These are phyloP conservation scores for Scutellaria minor DNA, from an alignment of 257 asterid genomes.

Conservation along the genomic window DNA sequence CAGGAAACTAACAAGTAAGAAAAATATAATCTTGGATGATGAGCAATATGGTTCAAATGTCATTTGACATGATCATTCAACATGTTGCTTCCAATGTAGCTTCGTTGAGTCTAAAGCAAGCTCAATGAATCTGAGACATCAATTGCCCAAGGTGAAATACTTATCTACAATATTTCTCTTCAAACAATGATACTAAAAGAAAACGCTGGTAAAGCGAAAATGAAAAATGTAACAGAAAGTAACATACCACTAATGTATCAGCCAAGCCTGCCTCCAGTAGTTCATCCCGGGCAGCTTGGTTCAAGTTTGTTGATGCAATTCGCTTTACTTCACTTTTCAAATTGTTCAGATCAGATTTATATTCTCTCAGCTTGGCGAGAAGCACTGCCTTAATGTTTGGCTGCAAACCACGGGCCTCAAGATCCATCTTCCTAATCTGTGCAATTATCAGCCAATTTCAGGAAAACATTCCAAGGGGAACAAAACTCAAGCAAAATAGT, in stretches of 20 bases:
- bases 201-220: neutral
- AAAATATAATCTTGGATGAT: neutral
- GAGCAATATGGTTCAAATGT: neutral
- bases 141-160: neutral
- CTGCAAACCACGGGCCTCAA: constrained; percentile 82
- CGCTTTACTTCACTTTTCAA: constrained; percentile 71
- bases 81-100: neutral
- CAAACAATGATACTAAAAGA: constrained; percentile 6
- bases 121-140: neutral
- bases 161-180: constrained; percentile 4
- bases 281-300: constrained; percentile 83
- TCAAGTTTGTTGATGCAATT: constrained; percentile 55
- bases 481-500: neutral
- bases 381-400: constrained; percentile 78
- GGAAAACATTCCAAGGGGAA: constrained; percentile 25
- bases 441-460: constrained; percentile 33
- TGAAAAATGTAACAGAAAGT: constrained; percentile 1
- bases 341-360: constrained; percentile 78
- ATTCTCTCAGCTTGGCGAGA: constrained; percentile 83
- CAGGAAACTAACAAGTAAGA: neutral
- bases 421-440: constrained; percentile 85
- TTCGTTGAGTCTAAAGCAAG: neutral
- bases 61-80: neutral
- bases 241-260: constrained; percentile 66
- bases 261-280: constrained; percentile 86